Evolutionary conservation across 352 stramenopile species (phyloP), one percentile per base, ranked within the genome.

Genomic region (Phytopythium oedochilum): DNA sequence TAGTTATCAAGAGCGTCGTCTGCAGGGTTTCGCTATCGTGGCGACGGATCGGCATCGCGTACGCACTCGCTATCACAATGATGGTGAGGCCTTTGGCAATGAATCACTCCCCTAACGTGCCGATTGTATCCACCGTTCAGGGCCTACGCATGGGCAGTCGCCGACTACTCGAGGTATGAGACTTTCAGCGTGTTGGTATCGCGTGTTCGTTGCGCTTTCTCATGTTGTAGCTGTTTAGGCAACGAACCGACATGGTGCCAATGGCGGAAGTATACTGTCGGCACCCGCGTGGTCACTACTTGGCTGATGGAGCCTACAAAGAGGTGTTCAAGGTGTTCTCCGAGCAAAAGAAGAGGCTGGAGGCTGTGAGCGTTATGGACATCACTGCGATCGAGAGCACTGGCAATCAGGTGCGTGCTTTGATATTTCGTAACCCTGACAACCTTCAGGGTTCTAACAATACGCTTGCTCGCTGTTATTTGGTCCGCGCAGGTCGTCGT

Each of bases 311-410:
- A 44, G 80, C 82, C 20, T 96, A 92, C 68, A 97, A 97, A 45
- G 66, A 89, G 56, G 89, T 97, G 0, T 96, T 82, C 64, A 92
- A 93, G 44, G 87, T 97, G 11, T 89, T 73, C 61, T 85, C 78
- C 5, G 68, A 65, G 11, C 61, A 71, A 14, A 39, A 86, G 36
- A 73, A 83, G 31, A 68, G 71, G 11, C 55, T 92, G 12, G 83
- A 96, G 54, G 83, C 78, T 55, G 69, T 96, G 20, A 92, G 88
- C 38, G 77, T 95, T 32, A 98, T 97, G 94, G 86, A 99, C 74
- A 83, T 98, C 40, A 75, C 79, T n/a, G 66, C 74, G 17, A 94
- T 98, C 45, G 71, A 88, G 54, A 67, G 68, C 31, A 89, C 75
- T 17, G 90, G 87, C 15, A 97, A 98, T 55, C 76, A 97, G 61